Evolutionary conservation across 495 filamentous ascomycete genomes (phyloP), one percentile per base, ranked within the genome.

Genomic region (Rhizodiscina lignyota): DNA sequence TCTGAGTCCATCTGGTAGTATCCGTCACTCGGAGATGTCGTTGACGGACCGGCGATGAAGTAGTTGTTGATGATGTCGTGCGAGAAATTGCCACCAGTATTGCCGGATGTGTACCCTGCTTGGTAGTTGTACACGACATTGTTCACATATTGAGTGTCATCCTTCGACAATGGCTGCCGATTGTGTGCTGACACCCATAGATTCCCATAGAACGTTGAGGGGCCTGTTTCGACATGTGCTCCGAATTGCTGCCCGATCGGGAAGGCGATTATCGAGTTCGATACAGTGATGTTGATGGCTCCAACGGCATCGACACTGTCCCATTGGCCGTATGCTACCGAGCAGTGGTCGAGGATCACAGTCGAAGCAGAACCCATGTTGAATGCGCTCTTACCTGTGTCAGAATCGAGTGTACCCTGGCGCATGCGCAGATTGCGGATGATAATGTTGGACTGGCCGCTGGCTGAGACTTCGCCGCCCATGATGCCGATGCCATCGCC

Each of bases 121-220:
- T 39, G 38, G 4, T 39, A 45, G 21, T 45, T 45, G 29, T 45
- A 45, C n/a, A 45, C 43, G 4, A 45, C 43, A 26, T 42, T 41
- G 21, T 45, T 45, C 1, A 22, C 33, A 18, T 41, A 45, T 13
- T 45, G 38, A 31, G 38, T 45, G 10, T 34, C 38, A 3, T 39
- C 43, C 21, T 45, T 45, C 15, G 42, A 38, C 17, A 41, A 41
- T 15, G 43, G 43, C 18, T 45, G 41, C 19, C 43, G 34, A 5
- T 38, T 45, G 30, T 45, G 41, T 24, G 41, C 42, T 23, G 41
- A 38, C 18, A 42, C 39, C 30, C 42, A 45, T 18, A 45, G 21
- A 19, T 45, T 45, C 18, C 43, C 15, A n/a, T 41, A 38, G 4
- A 45, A 26, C 2, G 34, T 39, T 20, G 38, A 38, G 24, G 33